phyloP scores from a whole-genome alignment of 805 yeast species.

The Cyberlindnera misumaiensis region DNA sequence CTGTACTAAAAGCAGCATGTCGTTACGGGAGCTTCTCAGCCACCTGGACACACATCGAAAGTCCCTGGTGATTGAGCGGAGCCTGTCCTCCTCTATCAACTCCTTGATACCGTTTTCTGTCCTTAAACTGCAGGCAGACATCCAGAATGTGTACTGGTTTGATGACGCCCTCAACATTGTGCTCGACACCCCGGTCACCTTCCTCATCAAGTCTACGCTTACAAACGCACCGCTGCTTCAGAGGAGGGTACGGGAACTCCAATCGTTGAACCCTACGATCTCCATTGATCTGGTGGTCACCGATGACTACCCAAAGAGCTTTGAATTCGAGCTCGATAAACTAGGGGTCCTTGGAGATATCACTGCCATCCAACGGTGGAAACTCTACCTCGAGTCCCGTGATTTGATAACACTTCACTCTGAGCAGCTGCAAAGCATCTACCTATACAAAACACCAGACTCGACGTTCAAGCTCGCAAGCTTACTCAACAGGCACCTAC shows the following conservation, averaged over 20 bases:
- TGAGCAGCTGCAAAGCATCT: constrained; percentile 28
- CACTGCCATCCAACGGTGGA: constrained; percentile 12
- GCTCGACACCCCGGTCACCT: constrained; percentile 11
- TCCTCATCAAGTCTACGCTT: constrained; percentile 20
- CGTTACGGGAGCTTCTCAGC: constrained; percentile 4
- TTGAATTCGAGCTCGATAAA: constrained; percentile 26
- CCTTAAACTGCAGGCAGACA: constrained; percentile 43
- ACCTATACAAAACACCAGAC: constrained; percentile 29
- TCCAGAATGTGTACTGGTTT: constrained; percentile 44
- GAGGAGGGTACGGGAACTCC: constrained; percentile 14
- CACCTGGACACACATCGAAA: constrained; percentile 28
- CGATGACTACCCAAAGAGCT: constrained; percentile 30
- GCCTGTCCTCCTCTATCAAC: constrained; percentile 44
- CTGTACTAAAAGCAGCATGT: not conserved
- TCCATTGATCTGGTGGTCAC: constrained; percentile 25
- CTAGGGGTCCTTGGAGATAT: constrained; percentile 16
- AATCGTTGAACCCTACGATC: constrained; percentile 1
- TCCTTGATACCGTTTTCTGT: constrained; percentile 47
- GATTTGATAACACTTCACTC: constrained; percentile 11
- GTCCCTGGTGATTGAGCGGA: constrained; percentile 31
- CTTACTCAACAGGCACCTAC: constrained; percentile 31
- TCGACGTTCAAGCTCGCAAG: constrained; percentile 25
- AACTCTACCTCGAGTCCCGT: constrained; percentile 7
- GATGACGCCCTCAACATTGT: constrained; percentile 13
- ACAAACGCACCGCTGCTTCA: constrained; percentile 12